Conservation (phyloP, 1,284 basidiomycete genomes). For the Omphalotus olearius region DNA sequence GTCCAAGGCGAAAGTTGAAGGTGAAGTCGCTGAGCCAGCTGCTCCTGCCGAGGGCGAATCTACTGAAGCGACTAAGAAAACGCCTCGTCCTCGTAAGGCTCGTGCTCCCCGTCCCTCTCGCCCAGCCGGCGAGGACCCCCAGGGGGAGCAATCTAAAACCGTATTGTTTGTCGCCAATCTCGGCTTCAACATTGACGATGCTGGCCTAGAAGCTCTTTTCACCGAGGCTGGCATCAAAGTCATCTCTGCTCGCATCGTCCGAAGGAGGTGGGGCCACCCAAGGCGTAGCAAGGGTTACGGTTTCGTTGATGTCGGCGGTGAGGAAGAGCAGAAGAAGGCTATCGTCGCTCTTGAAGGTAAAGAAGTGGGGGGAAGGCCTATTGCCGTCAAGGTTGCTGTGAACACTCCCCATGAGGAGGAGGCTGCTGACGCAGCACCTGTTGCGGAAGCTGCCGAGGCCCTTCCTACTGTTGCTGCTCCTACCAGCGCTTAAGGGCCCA, state of each 20-base stretch:
- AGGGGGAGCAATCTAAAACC: slow-evolving; percentile 78
- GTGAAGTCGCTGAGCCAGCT: slow-evolving; percentile 31
- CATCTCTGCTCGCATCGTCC: slow-evolving; percentile 82
- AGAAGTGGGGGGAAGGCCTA: slow-evolving; percentile 72
- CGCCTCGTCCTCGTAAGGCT: slow-evolving; percentile 57
- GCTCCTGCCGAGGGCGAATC: slow-evolving; percentile 31
- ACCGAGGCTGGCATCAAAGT: slow-evolving; percentile 78
- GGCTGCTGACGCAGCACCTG: slow-evolving; percentile 30
- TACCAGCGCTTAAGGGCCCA: slow-evolving; percentile 11
- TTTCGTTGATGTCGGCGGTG: slow-evolving; percentile 86
- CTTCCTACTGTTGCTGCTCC: slow-evolving; percentile 21
- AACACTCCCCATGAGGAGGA: slow-evolving; percentile 51
- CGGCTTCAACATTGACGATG: slow-evolving; percentile 86
- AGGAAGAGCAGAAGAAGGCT: slow-evolving; percentile 83
- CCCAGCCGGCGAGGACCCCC: slow-evolving; percentile 70
- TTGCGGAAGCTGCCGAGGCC: slow-evolving; percentile 20
- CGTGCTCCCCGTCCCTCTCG: slow-evolving; percentile 55
- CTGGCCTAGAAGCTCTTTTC: slow-evolving; percentile 72
- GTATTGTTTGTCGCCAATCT: slow-evolving; percentile 95
- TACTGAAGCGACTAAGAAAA: slow-evolving; percentile 38
- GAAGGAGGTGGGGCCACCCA: slow-evolving; percentile 74
- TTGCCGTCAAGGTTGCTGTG: slow-evolving; percentile 88
- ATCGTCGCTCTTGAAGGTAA: slow-evolving; percentile 79
- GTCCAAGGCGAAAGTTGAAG: slow-evolving; percentile 40
- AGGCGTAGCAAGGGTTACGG: slow-evolving; percentile 91